A percentile compares a stretch with the other conserved stretches of the same genome.
phyloP scores from a whole-genome alignment of 345 rosid genomes.

The Pelargonium nanum region DNA sequence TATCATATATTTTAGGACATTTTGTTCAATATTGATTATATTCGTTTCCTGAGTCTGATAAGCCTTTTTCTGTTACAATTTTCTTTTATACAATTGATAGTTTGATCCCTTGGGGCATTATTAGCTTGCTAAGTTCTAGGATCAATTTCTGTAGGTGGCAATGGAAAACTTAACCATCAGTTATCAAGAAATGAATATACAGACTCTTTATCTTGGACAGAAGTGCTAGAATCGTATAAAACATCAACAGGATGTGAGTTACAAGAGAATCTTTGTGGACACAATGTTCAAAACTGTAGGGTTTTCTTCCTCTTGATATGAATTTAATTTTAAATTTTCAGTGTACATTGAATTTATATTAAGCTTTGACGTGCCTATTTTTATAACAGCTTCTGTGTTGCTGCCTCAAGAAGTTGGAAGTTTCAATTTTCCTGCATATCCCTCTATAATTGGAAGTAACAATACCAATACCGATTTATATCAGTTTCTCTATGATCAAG shows the following conservation, averaged over 20 bases:
- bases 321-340: background rate
- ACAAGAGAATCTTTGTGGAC: constrained; percentile 22
- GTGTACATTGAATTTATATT: background rate
- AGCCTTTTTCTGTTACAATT: too few relatives aligned
- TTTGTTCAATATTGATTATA: too few relatives aligned
- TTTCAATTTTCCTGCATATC: background rate
- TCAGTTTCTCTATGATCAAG: constrained; percentile 29
- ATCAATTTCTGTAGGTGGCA: constrained; percentile 31
- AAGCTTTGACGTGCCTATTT: background rate
- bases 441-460: background rate
- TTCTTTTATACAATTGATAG: too few relatives aligned
- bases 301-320: background rate
- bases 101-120: too few relatives aligned
- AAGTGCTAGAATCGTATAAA: constrained; percentile 34
- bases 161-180: constrained; percentile 14
- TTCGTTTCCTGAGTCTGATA: too few relatives aligned
- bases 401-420: background rate
- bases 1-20: too few relatives aligned
- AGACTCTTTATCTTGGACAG: constrained; percentile 46
- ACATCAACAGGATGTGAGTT: constrained; percentile 23
- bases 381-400: background rate
- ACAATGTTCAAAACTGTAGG: background rate
- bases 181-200: constrained; percentile 8
- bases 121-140: too few relatives aligned
- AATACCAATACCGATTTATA: constrained; percentile 24